Evolutionary conservation across 2,329 filamentous ascomycete genomes (phyloP).

Genomic region (Pseudogymnoascus sp.): DNA sequence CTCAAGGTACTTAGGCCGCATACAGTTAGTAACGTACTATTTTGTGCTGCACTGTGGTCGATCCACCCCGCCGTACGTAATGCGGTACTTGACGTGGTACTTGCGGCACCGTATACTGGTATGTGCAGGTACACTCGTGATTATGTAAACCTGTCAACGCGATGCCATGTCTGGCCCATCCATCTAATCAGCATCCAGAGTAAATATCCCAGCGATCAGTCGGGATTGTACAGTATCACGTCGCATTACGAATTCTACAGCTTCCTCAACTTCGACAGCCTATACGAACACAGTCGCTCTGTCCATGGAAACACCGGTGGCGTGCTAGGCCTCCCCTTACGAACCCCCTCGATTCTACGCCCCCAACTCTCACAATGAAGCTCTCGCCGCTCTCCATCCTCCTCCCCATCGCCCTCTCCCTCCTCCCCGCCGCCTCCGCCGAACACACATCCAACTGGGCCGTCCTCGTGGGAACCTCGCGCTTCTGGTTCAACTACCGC

Average conservation of each 20-base stretch:
- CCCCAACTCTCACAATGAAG: conserved; percentile 39
- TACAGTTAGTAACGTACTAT: neutral
- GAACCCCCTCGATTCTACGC: neutral
- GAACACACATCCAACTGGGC: conserved; percentile 99
- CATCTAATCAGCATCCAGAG: neutral
- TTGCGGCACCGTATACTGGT: neutral
- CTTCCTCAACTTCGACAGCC: neutral
- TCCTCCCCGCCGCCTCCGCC: conserved; percentile 34
- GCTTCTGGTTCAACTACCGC: conserved; percentile 99
- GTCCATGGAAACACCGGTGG: neutral
- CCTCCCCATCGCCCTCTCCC: conserved; percentile 41
- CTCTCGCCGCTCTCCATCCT: conserved; percentile 42
- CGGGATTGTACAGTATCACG: neutral
- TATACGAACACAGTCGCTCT: neutral
- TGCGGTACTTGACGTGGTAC: neutral
- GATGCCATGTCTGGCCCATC: neutral
- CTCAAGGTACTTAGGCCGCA: neutral
- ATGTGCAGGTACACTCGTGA: neutral
- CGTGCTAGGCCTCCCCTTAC: neutral
- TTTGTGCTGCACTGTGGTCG: neutral
- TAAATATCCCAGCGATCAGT: neutral
- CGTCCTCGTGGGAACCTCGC: conserved; percentile 94
- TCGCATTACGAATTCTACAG: neutral
- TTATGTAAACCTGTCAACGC: neutral
- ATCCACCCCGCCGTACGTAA: neutral